Evolutionary conservation across 805 yeast species (phyloP), one percentile per base, ranked within the genome.

Genomic region (Metschnikowia bowlesiae): DNA sequence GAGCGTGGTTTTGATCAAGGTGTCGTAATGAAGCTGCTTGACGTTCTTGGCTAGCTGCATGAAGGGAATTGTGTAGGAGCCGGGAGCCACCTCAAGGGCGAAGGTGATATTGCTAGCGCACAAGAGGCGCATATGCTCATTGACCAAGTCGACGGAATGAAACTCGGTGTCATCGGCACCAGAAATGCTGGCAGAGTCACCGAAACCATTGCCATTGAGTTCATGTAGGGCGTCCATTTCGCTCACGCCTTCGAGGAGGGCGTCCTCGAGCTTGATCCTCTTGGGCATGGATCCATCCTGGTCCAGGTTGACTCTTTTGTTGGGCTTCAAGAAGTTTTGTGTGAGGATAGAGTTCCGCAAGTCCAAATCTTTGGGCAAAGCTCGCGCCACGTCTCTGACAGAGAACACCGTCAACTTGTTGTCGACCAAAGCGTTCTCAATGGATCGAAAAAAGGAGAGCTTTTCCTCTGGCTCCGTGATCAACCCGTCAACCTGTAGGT

Each of bases 111-210:
- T 67, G 2, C 78, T 54, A 1, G 74, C 68, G 1, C 86, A 69
- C 33, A 92, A 73, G 9, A 91, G 70, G 60, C 81, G 83, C 57
- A 92, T 69, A 65, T 94, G 98, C 45, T 81, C 77, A 46, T 75
- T 81, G 9, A 86, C 70, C 9, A 75, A 55, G 3, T 73, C 52
- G 6, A 60, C 44, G 13, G 67, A 59, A 38, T 62, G 67, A 8
- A 73, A 58, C 18, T 51, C 54, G n/a, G 44, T 11, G 14, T 37
- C 41, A 2, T 41, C 16, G 16, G 39, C 47, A 14, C 49, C 50
- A 14, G 41, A 58, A 8, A 47, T 14, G 28, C 10, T 14, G 3
- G 37, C n/a, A 26, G 37, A 45, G 16, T 53, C 53, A 14, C 41
- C 57, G n/a, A 55, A 55, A 35, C 57, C 64, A 13, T 52, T 44